Conservation (phyloP, 441 rosid species). For the Pelargonium fulgidum region DNA sequence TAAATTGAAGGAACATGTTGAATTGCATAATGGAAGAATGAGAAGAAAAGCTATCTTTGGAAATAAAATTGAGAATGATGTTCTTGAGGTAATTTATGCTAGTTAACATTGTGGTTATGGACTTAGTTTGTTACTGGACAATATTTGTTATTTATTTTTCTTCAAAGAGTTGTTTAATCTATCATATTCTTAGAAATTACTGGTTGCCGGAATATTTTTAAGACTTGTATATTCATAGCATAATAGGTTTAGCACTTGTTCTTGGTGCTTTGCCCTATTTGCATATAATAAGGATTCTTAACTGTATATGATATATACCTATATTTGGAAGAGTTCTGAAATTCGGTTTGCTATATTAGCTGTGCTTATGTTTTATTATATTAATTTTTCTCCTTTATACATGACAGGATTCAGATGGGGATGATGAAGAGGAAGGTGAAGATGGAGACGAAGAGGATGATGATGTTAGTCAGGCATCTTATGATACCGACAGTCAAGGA, state of each 20-base stretch:
- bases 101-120: neutral
- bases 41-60: conserved; percentile 74
- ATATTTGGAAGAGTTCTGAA: neutral
- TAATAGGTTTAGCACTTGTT: neutral
- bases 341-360: neutral
- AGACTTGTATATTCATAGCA: too few relatives aligned
- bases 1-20: conserved; percentile 39
- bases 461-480: conserved; percentile 29
- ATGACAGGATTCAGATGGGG: conserved; percentile 48
- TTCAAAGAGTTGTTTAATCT: too few relatives aligned
- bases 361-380: neutral
- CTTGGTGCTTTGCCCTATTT: neutral
- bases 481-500: conserved; percentile 41
- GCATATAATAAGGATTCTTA: neutral
- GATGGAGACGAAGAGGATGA: conserved; percentile 29
- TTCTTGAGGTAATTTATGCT: conserved; percentile 32
- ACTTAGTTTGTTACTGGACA: too few relatives aligned
- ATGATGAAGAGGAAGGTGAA: conserved; percentile 34
- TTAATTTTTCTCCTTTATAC: conserved; percentile 16
- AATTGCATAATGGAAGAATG: conserved; percentile 59
- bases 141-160: too few relatives aligned
- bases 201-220: too few relatives aligned
- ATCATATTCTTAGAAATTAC: too few relatives aligned
- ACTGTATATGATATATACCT: neutral
- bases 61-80: conserved; percentile 32